Evolutionary conservation across 2,329 filamentous ascomycete genomes (phyloP).

Genomic region (Coccinonectria pachysandricola): DNA sequence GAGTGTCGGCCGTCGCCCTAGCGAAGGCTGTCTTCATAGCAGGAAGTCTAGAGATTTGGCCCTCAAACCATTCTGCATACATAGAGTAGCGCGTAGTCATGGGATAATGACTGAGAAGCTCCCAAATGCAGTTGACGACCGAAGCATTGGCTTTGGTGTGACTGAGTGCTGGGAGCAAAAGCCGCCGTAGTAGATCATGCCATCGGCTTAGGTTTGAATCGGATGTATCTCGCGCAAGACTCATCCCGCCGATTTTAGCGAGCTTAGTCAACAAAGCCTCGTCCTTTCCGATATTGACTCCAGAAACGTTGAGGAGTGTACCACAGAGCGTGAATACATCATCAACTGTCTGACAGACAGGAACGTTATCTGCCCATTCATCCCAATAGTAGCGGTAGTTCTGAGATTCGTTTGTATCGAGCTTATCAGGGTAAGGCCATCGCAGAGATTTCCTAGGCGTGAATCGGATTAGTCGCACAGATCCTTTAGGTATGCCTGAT

Average conservation of each 20-base stretch:
- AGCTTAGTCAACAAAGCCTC: conserved; percentile 68
- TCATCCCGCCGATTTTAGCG: conserved; percentile 73
- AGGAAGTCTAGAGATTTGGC: conserved; percentile 63
- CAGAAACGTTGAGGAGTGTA: conserved; percentile 75
- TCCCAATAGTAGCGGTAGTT: conserved; percentile 95
- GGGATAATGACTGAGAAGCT: conserved; percentile 69
- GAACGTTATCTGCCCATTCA: conserved; percentile 90
- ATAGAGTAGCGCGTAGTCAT: conserved; percentile 71
- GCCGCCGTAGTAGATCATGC: conserved; percentile 71
- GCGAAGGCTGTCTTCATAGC: conserved; percentile 73
- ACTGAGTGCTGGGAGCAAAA: conserved; percentile 82
- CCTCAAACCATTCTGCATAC: conserved; percentile 88
- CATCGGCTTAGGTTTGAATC: conserved; percentile 64
- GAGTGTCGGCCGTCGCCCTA: conserved; percentile 66
- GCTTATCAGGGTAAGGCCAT: conserved; percentile 76
- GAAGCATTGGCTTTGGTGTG: conserved; percentile 77
- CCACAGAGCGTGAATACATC: conserved; percentile 82
- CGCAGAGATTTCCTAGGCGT: conserved; percentile 58
- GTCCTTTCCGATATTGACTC: conserved; percentile 83
- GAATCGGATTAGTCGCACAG: conserved; percentile 49
- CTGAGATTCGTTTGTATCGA: conserved; percentile 63
- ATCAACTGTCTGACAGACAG: conserved; percentile 79
- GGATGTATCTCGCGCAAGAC: conserved; percentile 59
- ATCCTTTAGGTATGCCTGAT: conserved; percentile 57
- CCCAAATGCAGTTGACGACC: conserved; percentile 77